Evolutionary conservation across 306 rosid genomes (phyloP).

Genomic region (Vachellia pachyceras): DNA sequence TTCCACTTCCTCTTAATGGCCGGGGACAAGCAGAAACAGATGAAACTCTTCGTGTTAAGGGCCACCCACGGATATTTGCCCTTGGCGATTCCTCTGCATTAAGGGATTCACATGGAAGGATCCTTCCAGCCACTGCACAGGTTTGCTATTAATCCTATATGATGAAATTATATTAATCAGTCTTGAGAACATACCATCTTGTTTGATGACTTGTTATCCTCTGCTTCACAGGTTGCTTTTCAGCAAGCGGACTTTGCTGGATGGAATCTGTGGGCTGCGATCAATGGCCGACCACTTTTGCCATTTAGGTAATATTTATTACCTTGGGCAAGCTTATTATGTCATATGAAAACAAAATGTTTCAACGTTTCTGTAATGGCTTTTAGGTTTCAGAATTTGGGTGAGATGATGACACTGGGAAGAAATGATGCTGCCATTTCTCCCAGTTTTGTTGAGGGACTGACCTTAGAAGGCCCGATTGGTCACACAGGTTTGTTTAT

Average conservation of each 20-base stretch:
- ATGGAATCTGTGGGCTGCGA: constrained; percentile 99
- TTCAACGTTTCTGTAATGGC: constrained; percentile 31
- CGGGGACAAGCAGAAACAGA: constrained; percentile 95
- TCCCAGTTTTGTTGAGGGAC: constrained; percentile 91
- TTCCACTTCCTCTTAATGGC: constrained; percentile 79
- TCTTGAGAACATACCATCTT: constrained; percentile 19
- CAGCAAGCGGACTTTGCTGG: constrained; percentile 98
- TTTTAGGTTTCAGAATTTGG: constrained; percentile 87
- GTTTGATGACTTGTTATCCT: constrained; percentile 36
- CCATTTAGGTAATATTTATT: constrained; percentile 76
- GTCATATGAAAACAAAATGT: constrained; percentile 9
- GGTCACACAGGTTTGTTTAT: constrained; percentile 80
- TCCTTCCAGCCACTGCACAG: constrained; percentile 98
- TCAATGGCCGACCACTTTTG: constrained; percentile 91
- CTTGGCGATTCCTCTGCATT: constrained; percentile 89
- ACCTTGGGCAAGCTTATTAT: constrained; percentile 12
- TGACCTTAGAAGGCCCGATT: constrained; percentile 83
- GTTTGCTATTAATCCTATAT: constrained; percentile 41
- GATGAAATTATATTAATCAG: background rate
- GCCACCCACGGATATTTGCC: constrained; percentile 98
- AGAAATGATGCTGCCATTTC: constrained; percentile 88
- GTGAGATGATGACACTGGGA: constrained; percentile 96
- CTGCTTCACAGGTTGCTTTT: constrained; percentile 77
- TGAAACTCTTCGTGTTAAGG: constrained; percentile 97
- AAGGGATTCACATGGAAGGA: constrained; percentile 83